Percentiles rank a stretch among this genome's conserved stretches.
Conservation (phyloP, 768 basidiomycete species). For the Chalciporus pseudorubinellus region DNA sequence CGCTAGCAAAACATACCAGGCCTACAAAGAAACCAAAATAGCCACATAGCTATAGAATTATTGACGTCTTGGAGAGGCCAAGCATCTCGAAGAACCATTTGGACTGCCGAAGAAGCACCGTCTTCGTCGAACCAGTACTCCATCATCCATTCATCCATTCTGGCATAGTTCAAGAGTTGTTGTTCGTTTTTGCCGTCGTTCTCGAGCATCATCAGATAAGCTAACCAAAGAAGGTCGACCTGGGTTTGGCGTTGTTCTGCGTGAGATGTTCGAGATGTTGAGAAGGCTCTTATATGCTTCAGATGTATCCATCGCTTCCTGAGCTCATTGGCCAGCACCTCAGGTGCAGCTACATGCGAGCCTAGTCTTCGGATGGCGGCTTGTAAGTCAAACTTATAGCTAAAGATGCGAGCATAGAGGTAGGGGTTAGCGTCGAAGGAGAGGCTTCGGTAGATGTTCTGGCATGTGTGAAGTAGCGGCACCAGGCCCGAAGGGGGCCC, state of each 20-base stretch:
- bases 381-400: conserved; percentile 60
- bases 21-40: conserved; percentile 70
- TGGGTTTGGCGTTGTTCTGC: conserved; percentile 8
- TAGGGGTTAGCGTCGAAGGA: conserved; percentile 56
- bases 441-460: conserved; percentile 46
- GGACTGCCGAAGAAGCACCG: conserved; percentile 53
- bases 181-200: conserved; percentile 70
- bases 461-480: conserved; percentile 54
- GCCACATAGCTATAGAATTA: conserved; percentile 69
- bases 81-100: conserved; percentile 38
- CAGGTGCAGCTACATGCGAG: conserved; percentile 36
- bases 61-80: conserved; percentile 59
- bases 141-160: conserved; percentile 60
- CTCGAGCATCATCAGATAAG: conserved; percentile 79
- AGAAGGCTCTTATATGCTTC: conserved; percentile 50
- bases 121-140: conserved; percentile 62
- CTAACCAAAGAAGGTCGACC: conserved; percentile 55
- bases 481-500: conserved; percentile 62
- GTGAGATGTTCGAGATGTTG: conserved; percentile 15
- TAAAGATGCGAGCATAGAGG: conserved; percentile 72
- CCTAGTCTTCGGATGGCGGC: conserved; percentile 52
- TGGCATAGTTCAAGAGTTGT: conserved; percentile 70
- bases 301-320: conserved; percentile 57
- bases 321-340: conserved; percentile 59
- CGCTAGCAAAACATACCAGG: conserved; percentile 45